Conservation (phyloP, 2,329 filamentous ascomycete genomes). For the Paramyrothecium roridum region DNA sequence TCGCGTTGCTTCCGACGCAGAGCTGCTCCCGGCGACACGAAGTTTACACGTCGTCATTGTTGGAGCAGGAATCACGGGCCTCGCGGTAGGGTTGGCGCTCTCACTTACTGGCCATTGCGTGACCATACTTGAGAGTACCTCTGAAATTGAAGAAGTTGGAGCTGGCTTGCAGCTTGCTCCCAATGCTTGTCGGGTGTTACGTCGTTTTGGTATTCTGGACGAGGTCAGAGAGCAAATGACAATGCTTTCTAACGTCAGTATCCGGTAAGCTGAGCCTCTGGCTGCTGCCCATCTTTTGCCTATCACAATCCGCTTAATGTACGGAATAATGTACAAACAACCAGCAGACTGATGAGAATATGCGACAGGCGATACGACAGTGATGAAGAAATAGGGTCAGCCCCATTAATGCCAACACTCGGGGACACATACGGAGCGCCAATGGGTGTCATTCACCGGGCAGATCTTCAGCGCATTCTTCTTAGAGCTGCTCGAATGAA, state of each 20-base stretch:
- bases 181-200: slow-evolving; percentile 76
- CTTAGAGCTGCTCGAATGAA: slow-evolving; percentile 9
- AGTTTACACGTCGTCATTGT: slow-evolving; percentile 11
- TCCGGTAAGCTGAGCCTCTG: slow-evolving; percentile 21
- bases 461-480: slow-evolving; percentile 18
- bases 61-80: slow-evolving; percentile 34
- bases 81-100: slow-evolving; percentile 31
- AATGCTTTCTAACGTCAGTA: slow-evolving; percentile 22
- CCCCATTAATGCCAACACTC: slow-evolving; percentile 13
- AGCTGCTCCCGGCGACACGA: too few relatives aligned
- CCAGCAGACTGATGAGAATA: too few relatives aligned
- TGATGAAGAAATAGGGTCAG: slow-evolving; percentile 16
- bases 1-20: too few relatives aligned
- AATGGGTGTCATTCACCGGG: slow-evolving; percentile 18
- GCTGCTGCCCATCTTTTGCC: too few relatives aligned
- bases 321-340: too few relatives aligned
- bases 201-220: slow-evolving; percentile 69
- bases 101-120: slow-evolving; percentile 19
- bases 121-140: slow-evolving; percentile 18
- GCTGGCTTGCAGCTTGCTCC: slow-evolving; percentile 83
- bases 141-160: slow-evolving; percentile 50
- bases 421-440: slow-evolving; percentile 17
- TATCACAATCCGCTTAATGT: too few relatives aligned
- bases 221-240: slow-evolving; percentile 24
- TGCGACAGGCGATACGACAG: slow-evolving; percentile 15